A percentile compares a stretch with the other conserved stretches of the same genome.
These are phyloP conservation scores for Plasmodium chabaudi DNA, from an alignment of 169 alveolate genomes.

Conservation along the genomic window DNA sequence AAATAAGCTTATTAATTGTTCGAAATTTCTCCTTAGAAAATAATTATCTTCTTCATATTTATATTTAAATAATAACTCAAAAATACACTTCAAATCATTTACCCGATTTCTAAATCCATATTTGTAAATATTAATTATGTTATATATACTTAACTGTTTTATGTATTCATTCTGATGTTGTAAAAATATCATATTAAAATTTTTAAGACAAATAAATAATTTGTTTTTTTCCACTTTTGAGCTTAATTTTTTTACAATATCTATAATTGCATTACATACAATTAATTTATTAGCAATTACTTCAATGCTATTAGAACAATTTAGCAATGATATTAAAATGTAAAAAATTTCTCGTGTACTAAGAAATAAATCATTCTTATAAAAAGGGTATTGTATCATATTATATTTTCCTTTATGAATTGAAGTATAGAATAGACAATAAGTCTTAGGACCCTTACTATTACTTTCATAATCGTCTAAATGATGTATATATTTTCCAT, in stretches of 20 bases:
- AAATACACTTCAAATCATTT: conserved; percentile 6
- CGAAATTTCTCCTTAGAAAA: background rate
- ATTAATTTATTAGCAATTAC: conserved; percentile 1
- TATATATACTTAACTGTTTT: conserved; percentile 32
- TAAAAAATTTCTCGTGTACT: conserved; percentile 20
- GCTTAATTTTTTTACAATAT: conserved; percentile 19
- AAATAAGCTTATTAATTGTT: conserved; percentile 7
- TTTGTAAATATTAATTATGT: conserved; percentile 30
- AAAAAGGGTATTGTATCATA: conserved; percentile 12
- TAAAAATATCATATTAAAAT: conserved; percentile 8
- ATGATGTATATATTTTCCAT: conserved; percentile 19
- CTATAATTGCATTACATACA: conserved; percentile 24
- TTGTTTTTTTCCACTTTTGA: background rate
- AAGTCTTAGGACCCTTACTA: background rate
- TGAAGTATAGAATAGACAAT: conserved; percentile 34
- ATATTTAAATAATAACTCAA: background rate
- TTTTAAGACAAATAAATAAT: conserved; percentile 8
- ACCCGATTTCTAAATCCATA: background rate
- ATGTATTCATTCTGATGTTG: conserved; percentile 4
- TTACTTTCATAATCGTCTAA: conserved; percentile 19
- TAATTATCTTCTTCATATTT: conserved; percentile 11
- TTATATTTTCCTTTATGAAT: conserved; percentile 4
- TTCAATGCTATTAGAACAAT: conserved; percentile 2
- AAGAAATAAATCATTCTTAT: conserved; percentile 29
- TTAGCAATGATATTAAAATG: conserved; percentile 3